Base-by-base conservation (phyloP, 2,329 filamentous ascomycete species). In the Epichloe coenophiala region DNA sequence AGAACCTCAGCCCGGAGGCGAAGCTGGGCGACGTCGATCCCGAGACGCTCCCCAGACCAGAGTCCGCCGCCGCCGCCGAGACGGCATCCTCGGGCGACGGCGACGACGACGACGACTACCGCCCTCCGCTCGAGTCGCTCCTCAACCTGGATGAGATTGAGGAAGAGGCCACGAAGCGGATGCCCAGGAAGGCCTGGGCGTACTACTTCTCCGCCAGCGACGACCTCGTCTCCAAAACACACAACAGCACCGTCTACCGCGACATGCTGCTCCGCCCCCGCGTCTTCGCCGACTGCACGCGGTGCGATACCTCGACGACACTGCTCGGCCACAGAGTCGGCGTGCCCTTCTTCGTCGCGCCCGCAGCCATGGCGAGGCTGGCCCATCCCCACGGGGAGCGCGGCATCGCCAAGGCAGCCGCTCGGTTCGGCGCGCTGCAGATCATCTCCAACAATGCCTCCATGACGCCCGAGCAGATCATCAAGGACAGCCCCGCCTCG, bases 171-270 rank as follows among this genome's bases (percentile, higher is more conserved):
- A 86, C 85, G 31, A 84, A 84, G 63, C 81, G 84, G 58, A 82
- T 97, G 52, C 84, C 81, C 57, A 78, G 80, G 57, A 95, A 91
- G 70, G 88, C 86, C 41, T 95, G 88, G 88, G 87, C 88, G 45
- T 97, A 97, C 72, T 97, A 97, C 73, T 95, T 80, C 70, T 95
- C 89, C 1, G 89, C 88, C 9, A 74, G 78, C 53, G 91, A 97
- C 66, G 90, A 97, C 66, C 73, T 89, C 31, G 66, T 79, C 58
- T 86, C 85, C 58, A 96, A 97, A 66, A 68, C 66, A 36, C 78
- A 86, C 68, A 97, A 97, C 73, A 88, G 83, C 63, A 67, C 74
- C 37, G 86, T 86, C 36, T 97, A 94, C 65, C 78, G 78, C 44
- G 78, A 83, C 56, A 94, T 97, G 57, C 74, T 96, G 6, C 77